phyloP scores from a whole-genome alignment of 768 basidiomycete species.

The Mycena filopes region DNA sequence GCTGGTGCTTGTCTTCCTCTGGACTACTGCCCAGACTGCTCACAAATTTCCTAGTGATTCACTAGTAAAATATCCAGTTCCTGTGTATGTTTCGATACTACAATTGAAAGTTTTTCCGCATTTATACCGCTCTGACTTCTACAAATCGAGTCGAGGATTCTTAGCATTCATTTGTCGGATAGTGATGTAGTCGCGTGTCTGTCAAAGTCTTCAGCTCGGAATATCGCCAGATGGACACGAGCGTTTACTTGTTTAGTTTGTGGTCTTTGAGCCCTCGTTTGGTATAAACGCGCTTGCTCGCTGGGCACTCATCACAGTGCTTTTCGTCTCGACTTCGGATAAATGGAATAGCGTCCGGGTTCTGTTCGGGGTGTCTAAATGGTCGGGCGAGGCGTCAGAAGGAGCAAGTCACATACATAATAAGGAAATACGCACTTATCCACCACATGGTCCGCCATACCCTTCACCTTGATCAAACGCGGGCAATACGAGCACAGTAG shows the following conservation, averaged over 20 bases:
- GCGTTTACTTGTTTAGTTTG: not conserved
- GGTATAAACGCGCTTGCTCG: not conserved
- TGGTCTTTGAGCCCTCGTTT: conserved; percentile 11
- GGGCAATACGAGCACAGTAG: conserved; percentile 7
- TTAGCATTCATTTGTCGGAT: too few species aligned
- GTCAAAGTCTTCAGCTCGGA: too few species aligned
- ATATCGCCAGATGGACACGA: not conserved
- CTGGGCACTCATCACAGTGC: conserved; percentile 10
- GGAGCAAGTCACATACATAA: not conserved
- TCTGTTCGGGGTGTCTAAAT: conserved; percentile 12
- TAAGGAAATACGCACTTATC: conserved; percentile 1
- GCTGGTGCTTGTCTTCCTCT: too few species aligned
- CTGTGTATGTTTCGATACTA: too few species aligned
- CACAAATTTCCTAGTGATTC: too few species aligned
- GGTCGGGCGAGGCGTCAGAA: not conserved
- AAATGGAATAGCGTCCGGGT: conserved; percentile 2
- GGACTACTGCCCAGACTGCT: too few species aligned
- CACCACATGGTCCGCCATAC: conserved; percentile 13
- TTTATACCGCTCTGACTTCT: too few species aligned
- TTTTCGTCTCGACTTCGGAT: not conserved
- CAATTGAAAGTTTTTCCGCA: too few species aligned
- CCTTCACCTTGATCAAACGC: not conserved
- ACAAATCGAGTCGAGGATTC: too few species aligned
- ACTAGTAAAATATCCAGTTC: too few species aligned
- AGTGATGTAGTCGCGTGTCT: too few species aligned